Evolutionary conservation across 768 basidiomycete genomes (phyloP), one percentile per base, ranked within the genome.

Genomic region (Harrya chromipes): DNA sequence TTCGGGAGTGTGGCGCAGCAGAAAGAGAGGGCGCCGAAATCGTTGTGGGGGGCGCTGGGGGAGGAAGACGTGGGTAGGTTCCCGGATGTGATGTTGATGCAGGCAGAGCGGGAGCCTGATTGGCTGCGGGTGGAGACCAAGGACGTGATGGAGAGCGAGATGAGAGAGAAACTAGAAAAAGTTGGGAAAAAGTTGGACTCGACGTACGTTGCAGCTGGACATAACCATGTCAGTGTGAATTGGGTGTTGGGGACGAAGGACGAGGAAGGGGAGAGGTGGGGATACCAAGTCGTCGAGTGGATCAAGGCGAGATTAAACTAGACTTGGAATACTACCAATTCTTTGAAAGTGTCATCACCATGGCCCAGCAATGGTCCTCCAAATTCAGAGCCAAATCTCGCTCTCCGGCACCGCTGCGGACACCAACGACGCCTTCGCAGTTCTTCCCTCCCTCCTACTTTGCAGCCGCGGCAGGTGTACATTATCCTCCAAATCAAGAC

Each of bases 181-280:
- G 63, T 56, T 1, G 62, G 63, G 14, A 45, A 57, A 27, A 40
- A 27, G 16, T 3, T 59, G 38, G 58, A 47, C 44, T 59, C 57
- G 53, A 68, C 67, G 38, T 56, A 78, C 16, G 58, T 79, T 21
- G 76, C 71, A 0, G 59, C 60, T 50, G 78, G 78, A 0, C 84
- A 87, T 53, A 86, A 86, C 61, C 85, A 86, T 55, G 68, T 86
- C 47, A 86, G 83, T 50, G 57, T 74, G 13, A 73, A 75, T 42
- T 74, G 70, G 69, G 74, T 73, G 13, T 57, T 84, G 49, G 62
- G 70, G 4, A 77, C 74, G 2, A 83, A 84, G 2, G 67, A 83
- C 9, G 80, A 76, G 14, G 63, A 79, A 55, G 85, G 80, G 16
- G 84, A 86, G 56, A 72, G 77, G 27, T 85, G 84, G 83, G 83